Evolutionary conservation across 192 early-diverging fungal genomes (phyloP).

Genomic region (Phlyctochytrium bullatum): DNA sequence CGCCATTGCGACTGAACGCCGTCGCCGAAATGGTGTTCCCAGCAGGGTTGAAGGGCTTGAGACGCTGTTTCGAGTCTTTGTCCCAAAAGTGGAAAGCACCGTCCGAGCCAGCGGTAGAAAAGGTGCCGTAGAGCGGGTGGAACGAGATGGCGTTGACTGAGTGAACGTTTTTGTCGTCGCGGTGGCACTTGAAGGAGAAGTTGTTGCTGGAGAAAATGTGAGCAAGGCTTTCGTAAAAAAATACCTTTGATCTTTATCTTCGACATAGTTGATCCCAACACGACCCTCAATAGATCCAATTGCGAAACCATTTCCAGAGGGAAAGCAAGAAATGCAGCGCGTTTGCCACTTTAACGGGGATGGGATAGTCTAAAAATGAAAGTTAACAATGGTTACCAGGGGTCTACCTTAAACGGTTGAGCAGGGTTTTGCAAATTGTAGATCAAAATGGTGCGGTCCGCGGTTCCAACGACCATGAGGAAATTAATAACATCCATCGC

Average conservation of each 20-base stretch:
- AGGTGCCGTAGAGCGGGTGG: constrained; percentile 84
- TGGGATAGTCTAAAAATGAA: constrained; percentile 22
- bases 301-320: constrained; percentile 74
- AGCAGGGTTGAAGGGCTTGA: constrained; percentile 71
- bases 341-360: constrained; percentile 87
- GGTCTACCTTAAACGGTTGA: constrained; percentile 64
- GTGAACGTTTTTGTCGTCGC: constrained; percentile 67
- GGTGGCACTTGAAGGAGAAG: constrained; percentile 95
- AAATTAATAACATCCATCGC: constrained; percentile 80
- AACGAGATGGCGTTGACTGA: constrained; percentile 72
- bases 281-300: constrained; percentile 94
- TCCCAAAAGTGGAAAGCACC: constrained; percentile 93
- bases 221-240: neutral
- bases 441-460: constrained; percentile 79
- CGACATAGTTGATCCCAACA: constrained; percentile 88
- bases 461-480: constrained; percentile 88
- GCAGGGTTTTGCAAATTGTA: constrained; percentile 81
- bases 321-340: constrained; percentile 76
- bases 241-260: constrained; percentile 64
- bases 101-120: constrained; percentile 83
- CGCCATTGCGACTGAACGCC: constrained; percentile 79
- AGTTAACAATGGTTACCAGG: neutral
- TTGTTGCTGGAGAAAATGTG: constrained; percentile 48
- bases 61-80: constrained; percentile 83
- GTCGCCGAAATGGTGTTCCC: constrained; percentile 66